These are phyloP conservation scores for Rhytidhysteron rufulum DNA, from an alignment of 2,329 filamentous ascomycete genomes.

Conservation along the genomic window DNA sequence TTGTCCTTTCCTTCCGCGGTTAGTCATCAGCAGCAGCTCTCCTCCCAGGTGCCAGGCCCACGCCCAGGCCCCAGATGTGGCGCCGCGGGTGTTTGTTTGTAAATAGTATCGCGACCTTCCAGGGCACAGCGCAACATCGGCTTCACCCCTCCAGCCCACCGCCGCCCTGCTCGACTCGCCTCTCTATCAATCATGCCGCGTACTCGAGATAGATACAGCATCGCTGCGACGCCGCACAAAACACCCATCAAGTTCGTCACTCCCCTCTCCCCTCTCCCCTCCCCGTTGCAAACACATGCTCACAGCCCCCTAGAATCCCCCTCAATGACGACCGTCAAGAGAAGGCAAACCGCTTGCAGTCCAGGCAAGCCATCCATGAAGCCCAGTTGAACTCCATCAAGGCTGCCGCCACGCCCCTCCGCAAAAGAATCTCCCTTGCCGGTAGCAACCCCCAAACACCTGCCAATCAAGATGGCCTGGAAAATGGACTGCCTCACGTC, in stretches of 20 bases:
- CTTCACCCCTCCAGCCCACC: no score
- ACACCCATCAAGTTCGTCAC: conserved; percentile 23
- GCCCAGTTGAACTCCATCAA: conserved; percentile 90
- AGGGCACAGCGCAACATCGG: conserved; percentile 5
- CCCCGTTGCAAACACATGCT: conserved; percentile 4
- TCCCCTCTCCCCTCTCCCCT: neutral
- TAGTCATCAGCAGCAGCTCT: no score
- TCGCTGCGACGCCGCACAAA: conserved; percentile 49
- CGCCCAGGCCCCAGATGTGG: no score
- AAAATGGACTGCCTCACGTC: conserved; percentile 57
- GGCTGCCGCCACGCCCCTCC: conserved; percentile 69
- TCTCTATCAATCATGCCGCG: conserved; percentile 53
- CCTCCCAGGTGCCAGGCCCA: no score
- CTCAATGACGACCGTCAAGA: conserved; percentile 94
- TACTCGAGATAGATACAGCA: conserved; percentile 45
- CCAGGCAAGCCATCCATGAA: conserved; percentile 82
- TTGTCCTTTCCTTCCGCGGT: no score
- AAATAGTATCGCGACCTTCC: neutral
- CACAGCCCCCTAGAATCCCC: conserved; percentile 64
- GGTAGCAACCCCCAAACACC: conserved; percentile 51
- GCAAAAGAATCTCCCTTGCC: conserved; percentile 59
- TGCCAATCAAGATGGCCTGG: conserved; percentile 47
- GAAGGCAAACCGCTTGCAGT: conserved; percentile 82
- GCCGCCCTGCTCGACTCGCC: no score
- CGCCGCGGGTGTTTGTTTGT: neutral